These are phyloP conservation scores for Microglena sp. DNA, from an alignment of 139 green algal species.

Conservation along the genomic window DNA sequence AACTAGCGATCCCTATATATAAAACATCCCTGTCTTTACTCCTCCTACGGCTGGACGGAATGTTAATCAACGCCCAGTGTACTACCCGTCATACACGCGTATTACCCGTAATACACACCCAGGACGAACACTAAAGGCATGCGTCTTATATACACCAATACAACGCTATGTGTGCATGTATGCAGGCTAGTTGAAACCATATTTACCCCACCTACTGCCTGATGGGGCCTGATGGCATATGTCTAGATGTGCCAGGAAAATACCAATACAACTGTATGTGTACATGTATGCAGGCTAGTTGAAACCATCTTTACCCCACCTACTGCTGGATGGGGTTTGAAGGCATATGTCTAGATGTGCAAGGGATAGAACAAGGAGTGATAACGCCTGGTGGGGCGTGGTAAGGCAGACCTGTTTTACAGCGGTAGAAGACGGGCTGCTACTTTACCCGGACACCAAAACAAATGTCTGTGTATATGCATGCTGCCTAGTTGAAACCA, in stretches of 20 bases:
- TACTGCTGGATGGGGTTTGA: neutral
- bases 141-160: neutral
- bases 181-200: neutral
- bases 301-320: too few species aligned
- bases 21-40: too few species aligned
- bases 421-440: neutral
- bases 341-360: too few species aligned
- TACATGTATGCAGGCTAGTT: too few species aligned
- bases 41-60: neutral
- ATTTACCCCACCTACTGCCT: neutral
- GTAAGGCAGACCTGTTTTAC: too few species aligned
- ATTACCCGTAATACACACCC: neutral
- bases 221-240: neutral
- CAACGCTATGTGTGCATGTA: neutral
- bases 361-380: too few species aligned
- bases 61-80: slow-evolving; percentile 29
- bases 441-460: neutral
- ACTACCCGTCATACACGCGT: too few species aligned
- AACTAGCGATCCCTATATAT: too few species aligned
- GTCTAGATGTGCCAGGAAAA: neutral
- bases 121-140: neutral
- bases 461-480: neutral
- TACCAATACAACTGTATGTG: neutral
- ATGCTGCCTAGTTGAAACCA: neutral
- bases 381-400: neutral